Percentiles rank a stretch among this genome's conserved stretches.
These are phyloP conservation scores for Fusarium mundagurra DNA, from an alignment of 2,329 filamentous ascomycete species.

Conservation along the genomic window DNA sequence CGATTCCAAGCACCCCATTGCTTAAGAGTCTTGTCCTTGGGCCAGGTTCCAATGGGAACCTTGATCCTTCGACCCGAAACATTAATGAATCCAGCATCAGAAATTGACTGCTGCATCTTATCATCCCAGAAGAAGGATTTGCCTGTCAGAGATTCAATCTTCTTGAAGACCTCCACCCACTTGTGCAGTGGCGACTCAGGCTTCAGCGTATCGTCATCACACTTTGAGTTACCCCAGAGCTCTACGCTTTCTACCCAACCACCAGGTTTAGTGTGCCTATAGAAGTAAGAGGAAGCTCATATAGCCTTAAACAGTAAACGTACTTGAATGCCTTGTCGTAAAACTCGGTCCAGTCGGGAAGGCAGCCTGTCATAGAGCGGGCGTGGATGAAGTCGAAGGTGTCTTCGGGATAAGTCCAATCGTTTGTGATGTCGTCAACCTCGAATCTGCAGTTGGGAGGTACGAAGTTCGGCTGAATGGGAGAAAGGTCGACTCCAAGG, in stretches of 20 bases:
- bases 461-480: constrained; percentile 66
- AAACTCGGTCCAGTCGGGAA: constrained; percentile 62
- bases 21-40: constrained; percentile 44
- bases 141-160: constrained; percentile 14
- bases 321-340: constrained; percentile 58
- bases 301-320: constrained; percentile 12
- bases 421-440: constrained; percentile 68
- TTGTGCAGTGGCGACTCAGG: constrained; percentile 8
- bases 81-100: constrained; percentile 33
- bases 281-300: constrained; percentile 43
- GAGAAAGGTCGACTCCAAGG: constrained; percentile 66
- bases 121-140: constrained; percentile 26
- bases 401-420: constrained; percentile 57
- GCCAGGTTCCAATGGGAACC: constrained; percentile 42
- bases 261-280: constrained; percentile 23
- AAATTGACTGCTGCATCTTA: constrained; percentile 16
- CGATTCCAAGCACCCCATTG: constrained; percentile 41
- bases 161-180: constrained; percentile 13
- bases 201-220: constrained; percentile 42
- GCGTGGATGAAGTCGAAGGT: constrained; percentile 69
- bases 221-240: constrained; percentile 28
- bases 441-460: constrained; percentile 72
- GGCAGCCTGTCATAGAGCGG: constrained; percentile 62
- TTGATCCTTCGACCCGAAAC: constrained; percentile 33
- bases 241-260: constrained; percentile 37